Base-by-base conservation (phyloP, 2,329 filamentous ascomycete genomes). In the Dothideomycetes sp. region DNA sequence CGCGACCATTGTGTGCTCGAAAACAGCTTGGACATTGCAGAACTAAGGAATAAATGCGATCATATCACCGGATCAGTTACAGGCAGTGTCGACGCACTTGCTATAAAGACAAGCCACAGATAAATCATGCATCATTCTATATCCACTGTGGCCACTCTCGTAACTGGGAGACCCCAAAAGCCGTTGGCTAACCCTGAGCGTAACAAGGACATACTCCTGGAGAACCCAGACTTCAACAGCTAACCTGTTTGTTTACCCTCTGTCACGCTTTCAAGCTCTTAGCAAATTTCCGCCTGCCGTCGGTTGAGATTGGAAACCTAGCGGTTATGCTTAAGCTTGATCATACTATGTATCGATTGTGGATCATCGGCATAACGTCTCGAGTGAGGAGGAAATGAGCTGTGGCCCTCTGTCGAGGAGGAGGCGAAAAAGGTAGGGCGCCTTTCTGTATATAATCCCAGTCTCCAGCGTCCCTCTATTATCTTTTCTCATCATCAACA, bases 401-500 rank as follows among this genome's bases (percentile, higher is more conserved):
- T 12, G 7, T n/a, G 22, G 22, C 7, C 22, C 22, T 27, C 22
- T 27, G 34, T 32, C 19, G 34, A 29, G 30, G 31, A 41, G 31
- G 29, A 33, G 32, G 18, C 24, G 34, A 36, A 31, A 22, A 40
- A 40, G 15, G 18, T 34, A 11, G 15, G 16, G 24, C 27, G 32
- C 34, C 34, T 33, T n/a, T 11, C 22, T 5, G 30, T 41, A 36
- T 41, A 41, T 41, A 41, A 36, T 36, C 29, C 34, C 10, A 27
- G 17, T 19, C 31, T 29, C 34, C 16, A n/a, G n/a, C n/a, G n/a
- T n/a, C 19, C 19, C n/a, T 33, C 34, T 30, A n/a, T 19, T 29
- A 29, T 27, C 7, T 12, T 27, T 12, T 27, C 22, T 27, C 34
- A 41, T 29, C 30, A 33, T 37, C 34, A 37, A 32, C 39, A 41